Evolutionary conservation across 2,329 filamentous ascomycete species (phyloP).

Genomic region (Pseudogymnoascus sp.): DNA sequence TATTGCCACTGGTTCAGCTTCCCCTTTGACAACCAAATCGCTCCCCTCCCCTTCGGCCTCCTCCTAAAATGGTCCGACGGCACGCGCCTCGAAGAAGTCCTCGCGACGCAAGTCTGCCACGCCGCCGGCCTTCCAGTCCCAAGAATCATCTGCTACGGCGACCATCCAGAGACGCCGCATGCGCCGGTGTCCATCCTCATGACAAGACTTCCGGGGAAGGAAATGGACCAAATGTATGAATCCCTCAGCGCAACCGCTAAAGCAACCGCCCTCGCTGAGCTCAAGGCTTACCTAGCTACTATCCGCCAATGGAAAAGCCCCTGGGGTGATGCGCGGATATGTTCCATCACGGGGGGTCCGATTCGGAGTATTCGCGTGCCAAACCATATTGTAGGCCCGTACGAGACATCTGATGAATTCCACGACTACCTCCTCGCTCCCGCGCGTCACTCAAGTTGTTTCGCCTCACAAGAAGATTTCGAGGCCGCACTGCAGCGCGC

Average conservation of each 20-base stretch:
- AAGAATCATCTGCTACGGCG: conserved; percentile 29
- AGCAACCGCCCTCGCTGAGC: conserved; percentile 29
- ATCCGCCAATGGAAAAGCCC: conserved; percentile 32
- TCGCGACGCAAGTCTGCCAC: conserved; percentile 30
- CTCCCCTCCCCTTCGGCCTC: conserved; percentile 32
- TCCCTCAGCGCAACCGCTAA: conserved; percentile 25
- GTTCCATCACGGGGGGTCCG: conserved; percentile 18
- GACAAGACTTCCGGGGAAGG: conserved; percentile 33
- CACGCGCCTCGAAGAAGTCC: conserved; percentile 31
- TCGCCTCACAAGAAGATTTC: conserved; percentile 13
- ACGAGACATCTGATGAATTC: conserved; percentile 18
- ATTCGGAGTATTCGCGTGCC: conserved; percentile 20
- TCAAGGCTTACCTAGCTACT: conserved; percentile 28
- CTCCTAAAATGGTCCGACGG: conserved; percentile 34
- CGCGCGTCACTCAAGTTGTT: conserved; percentile 11
- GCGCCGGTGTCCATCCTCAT: conserved; percentile 33
- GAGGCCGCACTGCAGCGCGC: conserved; percentile 13
- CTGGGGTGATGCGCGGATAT: conserved; percentile 17
- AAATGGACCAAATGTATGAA: conserved; percentile 27
- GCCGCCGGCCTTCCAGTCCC: conserved; percentile 31
- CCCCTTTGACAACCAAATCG: conserved; percentile 27
- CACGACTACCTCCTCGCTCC: conserved; percentile 18
- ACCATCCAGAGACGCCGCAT: conserved; percentile 28
- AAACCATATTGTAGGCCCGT: conserved; percentile 17
- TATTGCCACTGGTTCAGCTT: conserved; percentile 28